phyloP scores from a whole-genome alignment of 164 flowering plant species.

The Paratinospora sagittata region DNA sequence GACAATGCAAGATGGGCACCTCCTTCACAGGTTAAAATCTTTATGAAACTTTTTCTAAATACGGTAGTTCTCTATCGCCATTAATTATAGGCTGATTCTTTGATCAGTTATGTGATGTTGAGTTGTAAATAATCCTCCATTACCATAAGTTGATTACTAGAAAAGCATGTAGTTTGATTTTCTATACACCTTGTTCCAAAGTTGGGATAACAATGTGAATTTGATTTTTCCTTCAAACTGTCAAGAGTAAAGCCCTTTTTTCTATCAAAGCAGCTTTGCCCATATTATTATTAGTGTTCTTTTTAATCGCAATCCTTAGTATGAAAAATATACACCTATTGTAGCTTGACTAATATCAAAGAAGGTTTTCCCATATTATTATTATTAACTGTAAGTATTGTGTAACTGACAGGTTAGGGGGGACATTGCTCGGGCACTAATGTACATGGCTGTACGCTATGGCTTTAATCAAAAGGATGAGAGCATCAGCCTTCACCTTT shows the following conservation, averaged over 20 bases:
- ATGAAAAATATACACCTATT: neutral
- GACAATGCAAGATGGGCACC: constrained; percentile 55
- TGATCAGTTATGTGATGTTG: too few relatives aligned
- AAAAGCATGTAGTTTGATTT: neutral
- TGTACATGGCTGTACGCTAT: constrained; percentile 57
- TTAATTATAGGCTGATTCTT: neutral
- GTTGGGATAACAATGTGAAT: neutral
- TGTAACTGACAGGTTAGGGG: constrained; percentile 43
- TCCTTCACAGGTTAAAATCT: constrained; percentile 34
- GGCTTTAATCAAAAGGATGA: constrained; percentile 33
- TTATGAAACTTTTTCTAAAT: too few relatives aligned
- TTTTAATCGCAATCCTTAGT: too few relatives aligned
- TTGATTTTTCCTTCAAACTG: neutral
- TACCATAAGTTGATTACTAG: neutral
- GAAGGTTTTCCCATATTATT: too few relatives aligned
- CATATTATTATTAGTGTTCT: too few relatives aligned
- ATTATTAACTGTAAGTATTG: too few relatives aligned
- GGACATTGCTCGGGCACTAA: constrained; percentile 51
- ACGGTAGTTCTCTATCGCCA: neutral
- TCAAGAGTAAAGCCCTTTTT: neutral
- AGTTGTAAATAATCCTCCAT: too few relatives aligned
- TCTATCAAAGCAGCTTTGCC: neutral
- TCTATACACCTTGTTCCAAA: neutral
- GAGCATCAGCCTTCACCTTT: constrained; percentile 34
- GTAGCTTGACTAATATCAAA: neutral